Percentiles rank a stretch among this genome's conserved stretches.
phyloP scores from a whole-genome alignment of 495 filamentous ascomycete genomes.

The Penicillium odoratum region DNA sequence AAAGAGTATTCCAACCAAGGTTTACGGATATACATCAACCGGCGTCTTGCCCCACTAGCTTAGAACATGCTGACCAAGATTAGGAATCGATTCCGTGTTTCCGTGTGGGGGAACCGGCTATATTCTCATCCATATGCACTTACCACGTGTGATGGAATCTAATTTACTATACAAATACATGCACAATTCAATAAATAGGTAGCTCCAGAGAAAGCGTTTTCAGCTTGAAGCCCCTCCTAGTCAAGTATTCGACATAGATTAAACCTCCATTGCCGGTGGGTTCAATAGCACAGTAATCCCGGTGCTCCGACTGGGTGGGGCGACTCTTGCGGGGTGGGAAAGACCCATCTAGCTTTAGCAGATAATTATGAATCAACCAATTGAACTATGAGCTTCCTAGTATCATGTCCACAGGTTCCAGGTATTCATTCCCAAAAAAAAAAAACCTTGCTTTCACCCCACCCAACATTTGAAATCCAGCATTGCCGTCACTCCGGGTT shows the following conservation, averaged over 20 bases:
- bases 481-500: slow-evolving; percentile 8
- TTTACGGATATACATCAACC: slow-evolving; percentile 22
- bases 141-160: background rate
- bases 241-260: background rate
- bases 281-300: slow-evolving; percentile 16
- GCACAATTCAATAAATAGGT: too few species aligned
- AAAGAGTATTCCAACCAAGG: background rate
- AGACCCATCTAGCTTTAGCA: background rate
- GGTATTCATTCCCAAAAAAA: background rate
- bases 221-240: too few species aligned
- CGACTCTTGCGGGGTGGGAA: slow-evolving; percentile 15
- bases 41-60: slow-evolving; percentile 14
- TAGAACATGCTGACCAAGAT: slow-evolving; percentile 26
- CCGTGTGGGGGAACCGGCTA: slow-evolving; percentile 17
- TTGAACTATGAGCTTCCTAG: background rate
- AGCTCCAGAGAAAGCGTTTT: too few species aligned
- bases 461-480: slow-evolving; percentile 5
- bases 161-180: background rate
- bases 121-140: slow-evolving; percentile 18
- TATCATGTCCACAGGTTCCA: background rate
- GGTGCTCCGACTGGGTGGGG: slow-evolving; percentile 13
- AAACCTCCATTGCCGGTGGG: background rate
- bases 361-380: slow-evolving; percentile 2
- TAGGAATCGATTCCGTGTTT: slow-evolving; percentile 13
- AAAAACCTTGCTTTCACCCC: background rate